Evolutionary conservation across 2,329 filamentous ascomycete species (phyloP).

Genomic region (Penicillium sp.): DNA sequence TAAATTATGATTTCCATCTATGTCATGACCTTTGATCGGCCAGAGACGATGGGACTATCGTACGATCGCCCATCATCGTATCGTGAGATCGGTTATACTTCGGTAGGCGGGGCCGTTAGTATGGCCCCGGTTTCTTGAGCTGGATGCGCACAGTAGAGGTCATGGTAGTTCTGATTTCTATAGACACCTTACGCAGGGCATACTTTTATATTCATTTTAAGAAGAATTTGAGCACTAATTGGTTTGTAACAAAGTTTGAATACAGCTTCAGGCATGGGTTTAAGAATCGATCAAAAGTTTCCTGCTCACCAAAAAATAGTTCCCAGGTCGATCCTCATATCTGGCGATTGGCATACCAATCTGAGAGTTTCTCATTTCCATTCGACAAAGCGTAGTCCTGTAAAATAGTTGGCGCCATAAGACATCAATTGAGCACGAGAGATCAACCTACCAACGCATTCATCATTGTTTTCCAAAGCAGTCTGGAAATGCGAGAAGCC

Average conservation of each 20-base stretch:
- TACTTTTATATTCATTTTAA: background rate
- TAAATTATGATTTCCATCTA: background rate
- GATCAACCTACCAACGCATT: constrained; percentile 7
- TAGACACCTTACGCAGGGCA: background rate
- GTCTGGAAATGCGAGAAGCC: constrained; percentile 6
- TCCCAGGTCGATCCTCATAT: background rate
- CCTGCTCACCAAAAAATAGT: background rate
- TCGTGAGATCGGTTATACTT: background rate
- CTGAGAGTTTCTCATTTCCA: background rate
- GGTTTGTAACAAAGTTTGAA: background rate
- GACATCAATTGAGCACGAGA: background rate
- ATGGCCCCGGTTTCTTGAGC: background rate
- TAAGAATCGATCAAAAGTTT: too few relatives aligned
- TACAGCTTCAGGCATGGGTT: too few relatives aligned
- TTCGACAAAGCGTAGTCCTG: constrained; percentile 7
- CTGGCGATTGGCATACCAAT: background rate
- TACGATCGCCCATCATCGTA: background rate
- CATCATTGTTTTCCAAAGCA: background rate
- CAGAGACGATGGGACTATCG: too few relatives aligned
- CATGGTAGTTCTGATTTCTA: background rate
- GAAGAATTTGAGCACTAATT: background rate
- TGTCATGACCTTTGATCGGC: constrained; percentile 8
- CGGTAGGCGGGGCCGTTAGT: background rate
- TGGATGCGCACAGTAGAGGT: background rate
- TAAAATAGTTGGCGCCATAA: background rate